phyloP scores from a whole-genome alignment of 1,139 yeast species.

The Yamadazyma diddensiae region DNA sequence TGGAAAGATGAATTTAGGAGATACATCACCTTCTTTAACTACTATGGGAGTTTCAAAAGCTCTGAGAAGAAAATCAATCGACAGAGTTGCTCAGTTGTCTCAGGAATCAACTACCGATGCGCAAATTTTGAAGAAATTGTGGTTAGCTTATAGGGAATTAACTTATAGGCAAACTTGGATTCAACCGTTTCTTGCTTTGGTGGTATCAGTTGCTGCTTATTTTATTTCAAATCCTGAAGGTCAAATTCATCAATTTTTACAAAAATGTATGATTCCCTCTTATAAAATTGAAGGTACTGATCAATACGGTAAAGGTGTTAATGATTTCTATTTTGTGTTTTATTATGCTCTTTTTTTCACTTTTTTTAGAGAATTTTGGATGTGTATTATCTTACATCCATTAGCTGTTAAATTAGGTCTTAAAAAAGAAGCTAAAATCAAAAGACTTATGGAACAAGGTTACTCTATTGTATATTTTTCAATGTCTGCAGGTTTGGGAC shows the following conservation, averaged over 20 bases:
- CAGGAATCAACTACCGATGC: conserved; percentile 30
- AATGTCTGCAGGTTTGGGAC: conserved; percentile 78
- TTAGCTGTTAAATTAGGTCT: conserved; percentile 57
- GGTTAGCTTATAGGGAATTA: conserved; percentile 58
- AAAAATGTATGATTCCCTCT: conserved; percentile 65
- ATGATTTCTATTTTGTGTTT: conserved; percentile 76
- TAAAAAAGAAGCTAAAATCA: conserved; percentile 54
- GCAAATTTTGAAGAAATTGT: conserved; percentile 48
- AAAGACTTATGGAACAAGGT: conserved; percentile 90
- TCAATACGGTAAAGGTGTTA: conserved; percentile 80
- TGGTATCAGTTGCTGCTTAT: conserved; percentile 35
- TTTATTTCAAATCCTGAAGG: conserved; percentile 53
- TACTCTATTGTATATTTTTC: conserved; percentile 83
- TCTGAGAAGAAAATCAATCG: conserved; percentile 30
- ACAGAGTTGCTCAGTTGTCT: conserved; percentile 31
- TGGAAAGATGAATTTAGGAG: conserved; percentile 59
- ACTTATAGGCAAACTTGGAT: conserved; percentile 78
- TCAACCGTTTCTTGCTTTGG: conserved; percentile 54
- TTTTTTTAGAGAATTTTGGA: conserved; percentile 82
- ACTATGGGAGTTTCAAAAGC: conserved; percentile 43
- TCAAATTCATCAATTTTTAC: conserved; percentile 53
- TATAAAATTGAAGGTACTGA: conserved; percentile 58
- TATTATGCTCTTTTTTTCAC: conserved; percentile 86
- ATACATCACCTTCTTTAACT: conserved; percentile 48
- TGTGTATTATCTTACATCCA: conserved; percentile 81